Base-by-base conservation (phyloP, 2,329 filamentous ascomycete species). In the Nannizzia gypsea region DNA sequence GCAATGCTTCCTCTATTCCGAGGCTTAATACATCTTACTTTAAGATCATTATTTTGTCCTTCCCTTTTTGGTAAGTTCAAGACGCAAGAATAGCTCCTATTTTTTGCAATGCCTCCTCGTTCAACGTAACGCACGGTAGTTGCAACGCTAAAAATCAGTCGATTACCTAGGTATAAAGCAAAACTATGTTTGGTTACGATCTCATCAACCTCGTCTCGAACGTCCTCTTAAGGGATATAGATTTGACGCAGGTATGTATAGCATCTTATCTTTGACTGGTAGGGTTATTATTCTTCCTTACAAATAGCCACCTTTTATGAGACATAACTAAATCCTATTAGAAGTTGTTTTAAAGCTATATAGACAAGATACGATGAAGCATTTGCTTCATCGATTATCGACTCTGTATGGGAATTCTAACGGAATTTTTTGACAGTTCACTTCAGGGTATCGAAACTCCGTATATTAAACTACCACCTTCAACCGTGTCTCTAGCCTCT, bases 111-210 rank as follows among this genome's bases (percentile, higher is more conserved):
- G 26, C 31, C n/a, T 17, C 31, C 15, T 54, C 50, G 50, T 54
- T 54, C 50, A 54, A 54, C 50, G 50, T 54, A 54, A 54, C 50
- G 50, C 50, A 54, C 34, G 15, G 13, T 54, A 20, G 20, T 31
- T 54, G 50, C 50, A 54, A 54, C 50, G 26, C 20, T 26, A 34
- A 34, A 11, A 54, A 17, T 17, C 44, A 24, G n/a, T 11, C 31
- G 24, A 34, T 54, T 54, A 31, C 28, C 50, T 31, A 54, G 28
- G 50, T 9, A 54, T 34, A 50, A 26, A 26, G 13, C 13, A 36
- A 9, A 17, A 20, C 17, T 5, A 2, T 11, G 2, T 17, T 13
- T 13, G 20, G 26, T 34, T 54, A 2, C 50, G 5, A 34, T n/a
- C 17, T 31, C 44, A 13, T 54, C 13, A 8, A n/a, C 28, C n/a